Evolutionary conservation across 108 stramenopile genomes (phyloP), one percentile per base, ranked within the genome.

Genomic region (Asterionellopsis glacialis): DNA sequence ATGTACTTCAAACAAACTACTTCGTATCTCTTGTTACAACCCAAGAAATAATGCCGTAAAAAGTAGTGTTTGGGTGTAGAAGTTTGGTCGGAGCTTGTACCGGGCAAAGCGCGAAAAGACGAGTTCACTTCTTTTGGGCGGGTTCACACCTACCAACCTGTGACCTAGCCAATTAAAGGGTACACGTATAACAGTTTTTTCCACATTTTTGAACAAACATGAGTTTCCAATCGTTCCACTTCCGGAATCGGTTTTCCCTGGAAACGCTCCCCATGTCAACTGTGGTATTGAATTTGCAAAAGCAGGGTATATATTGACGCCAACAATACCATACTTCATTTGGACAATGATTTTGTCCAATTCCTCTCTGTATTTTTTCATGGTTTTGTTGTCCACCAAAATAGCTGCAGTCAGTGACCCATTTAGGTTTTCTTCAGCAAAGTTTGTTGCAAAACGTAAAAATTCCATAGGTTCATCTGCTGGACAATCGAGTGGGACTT

Each of bases 11-110:
- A 33, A n/a, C n/a, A n/a, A n/a, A n/a, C 27, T n/a, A n/a, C n/a
- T n/a, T n/a, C n/a, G n/a, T n/a, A n/a, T n/a, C n/a, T n/a, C n/a
- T n/a, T n/a, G 50, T 25, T 53, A 53, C 23, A 53, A 15, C 7
- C 52, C 52, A 24, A 61, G 24, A 49, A 61, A 61, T 21, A 61
- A 25, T 24, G 60, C 60, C n/a, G 38, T n/a, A 49, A 61, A 61
- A 10, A 61, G 45, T 49, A 6, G 24, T 11, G 24, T n/a, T 41
- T 61, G 48, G 24, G 60, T 41, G 24, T 2, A 16, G 11, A 41
- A 18, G 38, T 13, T 61, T n/a, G 27, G 60, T 18, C 43, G 18
- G 5, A 61, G 14, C 45, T 61, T 61, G 22, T 48, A 61, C 3
- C 15, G 44, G 22, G 60, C 24, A 1, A 49, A 11, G 3, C 60